These are phyloP conservation scores for Begonia masoniana DNA, from an alignment of 306 rosid species.

Conservation along the genomic window DNA sequence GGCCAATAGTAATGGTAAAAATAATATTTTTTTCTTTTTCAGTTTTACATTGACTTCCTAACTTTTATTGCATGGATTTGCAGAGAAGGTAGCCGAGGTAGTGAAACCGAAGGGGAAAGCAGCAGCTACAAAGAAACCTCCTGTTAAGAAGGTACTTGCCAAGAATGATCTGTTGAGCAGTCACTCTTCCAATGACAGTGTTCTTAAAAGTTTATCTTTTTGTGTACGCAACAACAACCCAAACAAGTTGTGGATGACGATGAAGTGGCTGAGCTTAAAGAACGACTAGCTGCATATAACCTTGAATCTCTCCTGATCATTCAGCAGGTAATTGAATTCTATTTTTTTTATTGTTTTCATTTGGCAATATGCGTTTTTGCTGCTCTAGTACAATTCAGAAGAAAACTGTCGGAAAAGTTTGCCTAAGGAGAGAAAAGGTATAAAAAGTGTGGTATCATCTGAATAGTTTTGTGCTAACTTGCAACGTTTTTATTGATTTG, in stretches of 20 bases:
- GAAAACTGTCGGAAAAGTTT: too few species aligned
- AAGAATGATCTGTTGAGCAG: too few species aligned
- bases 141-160: constrained; percentile 28
- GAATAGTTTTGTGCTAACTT: too few species aligned
- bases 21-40: too few species aligned
- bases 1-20: too few species aligned
- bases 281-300: constrained; percentile 89
- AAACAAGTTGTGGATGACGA: constrained; percentile 18
- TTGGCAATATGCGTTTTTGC: too few species aligned
- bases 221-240: constrained; percentile 21
- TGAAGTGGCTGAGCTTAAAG: constrained; percentile 61
- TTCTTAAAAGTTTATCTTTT: background rate
- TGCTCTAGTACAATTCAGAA: too few species aligned
- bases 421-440: background rate
- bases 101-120: constrained; percentile 50
- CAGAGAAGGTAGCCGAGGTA: constrained; percentile 22
- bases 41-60: too few species aligned
- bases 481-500: too few species aligned
- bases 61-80: too few species aligned
- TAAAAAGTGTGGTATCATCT: background rate
- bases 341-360: too few species aligned
- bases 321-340: constrained; percentile 31
- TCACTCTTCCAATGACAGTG: background rate
- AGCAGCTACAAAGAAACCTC: constrained; percentile 32
- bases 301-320: constrained; percentile 54